Conservation (phyloP, 257 asterid genomes). For the Solanum appendiculatum region DNA sequence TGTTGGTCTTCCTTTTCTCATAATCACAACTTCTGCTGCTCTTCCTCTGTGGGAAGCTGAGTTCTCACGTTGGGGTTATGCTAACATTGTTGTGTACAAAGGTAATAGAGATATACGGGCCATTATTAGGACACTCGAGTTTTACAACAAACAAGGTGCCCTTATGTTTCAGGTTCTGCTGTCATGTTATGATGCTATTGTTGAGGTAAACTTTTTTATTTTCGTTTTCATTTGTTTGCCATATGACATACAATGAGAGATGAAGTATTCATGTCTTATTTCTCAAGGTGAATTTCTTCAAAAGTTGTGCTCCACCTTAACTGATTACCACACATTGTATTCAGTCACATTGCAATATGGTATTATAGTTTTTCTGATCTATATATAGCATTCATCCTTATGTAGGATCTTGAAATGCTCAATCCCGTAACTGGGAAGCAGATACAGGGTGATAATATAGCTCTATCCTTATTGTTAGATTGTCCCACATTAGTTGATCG, state of each 20-base stretch:
- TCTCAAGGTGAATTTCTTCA: background rate
- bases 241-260: background rate
- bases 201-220: constrained; percentile 12
- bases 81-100: constrained; percentile 13
- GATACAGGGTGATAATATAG: background rate
- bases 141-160: constrained; percentile 12
- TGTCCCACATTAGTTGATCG: background rate
- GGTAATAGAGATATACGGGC: constrained; percentile 13
- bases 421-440: constrained; percentile 10
- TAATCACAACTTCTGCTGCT: constrained; percentile 11
- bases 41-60: constrained; percentile 26
- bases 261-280: background rate
- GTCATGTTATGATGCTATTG: constrained; percentile 4
- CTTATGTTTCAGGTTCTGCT: constrained; percentile 27
- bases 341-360: background rate
- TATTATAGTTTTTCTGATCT: background rate
- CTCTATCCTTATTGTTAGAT: background rate
- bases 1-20: constrained; percentile 7
- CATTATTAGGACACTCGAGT: constrained; percentile 12
- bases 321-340: background rate
- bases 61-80: constrained; percentile 9
- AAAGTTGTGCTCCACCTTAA: background rate
- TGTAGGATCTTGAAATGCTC: constrained; percentile 15
- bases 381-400: background rate
- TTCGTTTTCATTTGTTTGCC: background rate